phyloP scores from a whole-genome alignment of 352 stramenopile genomes.

The Phytopythium mirpurense region DNA sequence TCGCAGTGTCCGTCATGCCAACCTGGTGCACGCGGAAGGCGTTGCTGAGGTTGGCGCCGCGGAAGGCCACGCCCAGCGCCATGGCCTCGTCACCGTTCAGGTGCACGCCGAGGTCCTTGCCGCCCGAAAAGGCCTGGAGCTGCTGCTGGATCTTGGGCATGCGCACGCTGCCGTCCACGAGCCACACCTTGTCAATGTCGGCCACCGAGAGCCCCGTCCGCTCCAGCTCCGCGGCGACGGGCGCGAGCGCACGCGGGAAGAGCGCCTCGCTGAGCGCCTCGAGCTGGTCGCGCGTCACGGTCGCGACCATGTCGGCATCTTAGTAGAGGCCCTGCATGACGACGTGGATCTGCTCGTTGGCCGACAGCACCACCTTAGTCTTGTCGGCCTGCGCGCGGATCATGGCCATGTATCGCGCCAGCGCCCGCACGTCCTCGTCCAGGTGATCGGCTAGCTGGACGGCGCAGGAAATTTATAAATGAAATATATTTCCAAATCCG shows the following conservation, averaged over 20 bases:
- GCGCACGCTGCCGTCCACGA: slow-evolving; percentile 96
- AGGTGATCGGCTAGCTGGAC: too few relatives aligned
- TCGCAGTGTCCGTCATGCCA: slow-evolving; percentile 91
- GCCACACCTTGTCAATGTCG: slow-evolving; percentile 94
- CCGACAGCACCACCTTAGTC: slow-evolving; percentile 96
- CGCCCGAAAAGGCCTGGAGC: slow-evolving; percentile 61
- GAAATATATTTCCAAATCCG: too few relatives aligned
- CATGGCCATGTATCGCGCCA: slow-evolving; percentile 92
- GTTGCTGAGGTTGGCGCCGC: slow-evolving; percentile 94
- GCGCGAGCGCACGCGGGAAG: slow-evolving; percentile 78
- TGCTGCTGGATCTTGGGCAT: slow-evolving; percentile 94
- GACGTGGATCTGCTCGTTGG: slow-evolving; percentile 96
- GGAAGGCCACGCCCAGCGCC: slow-evolving; percentile 94
- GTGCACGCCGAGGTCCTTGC: slow-evolving; percentile 92
- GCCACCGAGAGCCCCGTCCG: slow-evolving; percentile 86
- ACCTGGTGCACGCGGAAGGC: slow-evolving; percentile 95
- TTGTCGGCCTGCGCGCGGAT: slow-evolving; percentile 95
- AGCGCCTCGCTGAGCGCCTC: slow-evolving; percentile 89
- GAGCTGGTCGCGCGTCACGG: slow-evolving; percentile 89
- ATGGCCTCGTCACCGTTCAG: slow-evolving; percentile 98
- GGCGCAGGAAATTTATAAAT: too few relatives aligned
- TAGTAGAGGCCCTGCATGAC: slow-evolving; percentile 93
- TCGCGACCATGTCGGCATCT: slow-evolving; percentile 91
- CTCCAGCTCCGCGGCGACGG: slow-evolving; percentile 84
- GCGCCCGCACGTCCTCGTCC: slow-evolving; percentile 87